Percentiles rank a stretch among this genome's conserved stretches.
These are phyloP conservation scores for Wickerhamiella slavikovae DNA, from an alignment of 805 yeast species.

Conservation along the genomic window DNA sequence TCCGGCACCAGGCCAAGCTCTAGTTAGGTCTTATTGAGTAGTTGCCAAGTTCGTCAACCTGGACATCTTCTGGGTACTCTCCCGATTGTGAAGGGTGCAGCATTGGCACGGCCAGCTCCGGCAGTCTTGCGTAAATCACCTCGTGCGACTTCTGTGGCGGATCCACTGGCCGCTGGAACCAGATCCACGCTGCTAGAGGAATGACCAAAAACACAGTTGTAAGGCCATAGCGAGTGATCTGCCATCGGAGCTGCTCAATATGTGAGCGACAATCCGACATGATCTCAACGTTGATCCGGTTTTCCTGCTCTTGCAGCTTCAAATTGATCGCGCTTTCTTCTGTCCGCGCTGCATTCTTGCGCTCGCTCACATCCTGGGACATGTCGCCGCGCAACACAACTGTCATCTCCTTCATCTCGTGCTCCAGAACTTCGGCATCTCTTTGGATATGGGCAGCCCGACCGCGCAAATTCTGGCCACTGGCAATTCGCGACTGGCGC, in stretches of 20 bases:
- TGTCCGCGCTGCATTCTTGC: conserved; percentile 63
- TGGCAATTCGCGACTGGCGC: conserved; percentile 46
- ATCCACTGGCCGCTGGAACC: too few species aligned
- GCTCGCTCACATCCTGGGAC: conserved; percentile 69
- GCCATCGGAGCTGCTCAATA: conserved; percentile 83
- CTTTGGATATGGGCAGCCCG: conserved; percentile 51
- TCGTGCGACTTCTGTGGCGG: too few species aligned
- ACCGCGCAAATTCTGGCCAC: conserved; percentile 44
- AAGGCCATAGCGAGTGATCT: conserved; percentile 72
- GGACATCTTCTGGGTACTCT: conserved; percentile 17
- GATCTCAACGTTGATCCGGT: conserved; percentile 64
- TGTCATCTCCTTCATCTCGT: conserved; percentile 47
- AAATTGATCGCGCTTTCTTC: conserved; percentile 47
- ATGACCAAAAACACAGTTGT: conserved; percentile 52
- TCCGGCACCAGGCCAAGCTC: too few species aligned
- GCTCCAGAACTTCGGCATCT: conserved; percentile 49
- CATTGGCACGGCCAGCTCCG: conserved; percentile 14
- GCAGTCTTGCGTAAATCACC: conserved; percentile 6
- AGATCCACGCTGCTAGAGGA: too few species aligned
- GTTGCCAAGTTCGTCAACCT: conserved; percentile 19
- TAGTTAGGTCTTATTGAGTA: too few species aligned
- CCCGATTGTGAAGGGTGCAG: conserved; percentile 13
- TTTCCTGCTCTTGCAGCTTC: conserved; percentile 61
- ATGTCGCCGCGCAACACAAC: conserved; percentile 51
- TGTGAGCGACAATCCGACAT: conserved; percentile 68